Evolutionary conservation across 1,139 yeast species (phyloP), one percentile per base, ranked within the genome.

Genomic region (Debaryomyces psychrophilus): DNA sequence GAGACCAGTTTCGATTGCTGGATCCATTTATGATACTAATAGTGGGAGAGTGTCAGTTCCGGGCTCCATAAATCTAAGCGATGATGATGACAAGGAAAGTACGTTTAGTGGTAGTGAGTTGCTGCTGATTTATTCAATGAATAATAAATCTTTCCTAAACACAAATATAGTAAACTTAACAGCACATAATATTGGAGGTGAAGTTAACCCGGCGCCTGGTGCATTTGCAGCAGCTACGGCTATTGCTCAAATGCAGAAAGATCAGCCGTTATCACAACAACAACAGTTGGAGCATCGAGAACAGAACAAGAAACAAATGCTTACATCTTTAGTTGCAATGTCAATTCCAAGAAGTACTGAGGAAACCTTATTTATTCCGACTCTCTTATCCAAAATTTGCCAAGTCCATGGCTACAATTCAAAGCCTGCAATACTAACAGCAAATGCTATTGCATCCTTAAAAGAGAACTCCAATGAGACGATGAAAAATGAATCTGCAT

Each of bases 331-430:
- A 41, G 90, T 86, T 9, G 88, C 93, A 0, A 77, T 85, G 49
- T 81, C 92, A 0, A 77, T 85, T 14, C 95, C 93, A 2, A 69
- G 95, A 59, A 80, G 87, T 26, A 86, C 93, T 0, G 92, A 85
- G 53, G 95, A 86, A 58, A 85, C 90, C 0, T 67, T 86, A 40
- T 84, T 85, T 55, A 81, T 85, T 28, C 92, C 95, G 0, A 82
- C 88, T 2, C 66, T 86, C 44, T 67, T 86, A 48, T 87, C 90
- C 8, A 77, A 82, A 44, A 74, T 86, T 37, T 84, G 90, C 50
- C 83, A 83, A 53, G 79, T 75, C 1, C 85, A 82, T 61, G 93
- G 93, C 0, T 84, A 83, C 58, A 79, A 81, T 44, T 83, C 90
- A 0, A 82, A 79, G 52, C 84, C 88, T 1, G 83, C 90, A 7